Base-by-base conservation (phyloP, 2,329 filamentous ascomycete genomes). In the Elsinoe ampelina region DNA sequence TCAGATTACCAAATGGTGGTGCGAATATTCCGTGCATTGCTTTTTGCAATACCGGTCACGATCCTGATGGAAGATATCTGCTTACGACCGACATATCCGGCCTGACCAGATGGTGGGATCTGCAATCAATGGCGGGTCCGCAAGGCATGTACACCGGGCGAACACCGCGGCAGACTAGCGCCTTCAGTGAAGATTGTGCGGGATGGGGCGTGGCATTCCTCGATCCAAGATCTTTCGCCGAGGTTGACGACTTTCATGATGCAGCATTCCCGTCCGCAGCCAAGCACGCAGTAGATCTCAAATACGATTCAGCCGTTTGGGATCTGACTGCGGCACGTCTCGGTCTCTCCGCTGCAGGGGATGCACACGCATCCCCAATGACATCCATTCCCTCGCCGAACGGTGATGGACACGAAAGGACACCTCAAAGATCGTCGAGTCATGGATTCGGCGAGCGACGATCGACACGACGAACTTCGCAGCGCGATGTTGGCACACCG, bases 31-130 rank as follows among this genome's bases (percentile, higher is more conserved):
- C 82, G 1, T 73, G 72, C 45, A 72, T 85, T 17, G 72, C 75
- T 0, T 84, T 85, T 64, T 74, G 80, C 59, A 83, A 83, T 60
- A 80, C 73, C 36, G 75, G 76, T 13, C 70, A 79, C 39, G 81
- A 83, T 61, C 72, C 75, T 0, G 70, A 75, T 22, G 81, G 78
- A 4, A 70, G 72, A 54, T 83, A 78, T 77, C 74, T 85, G 54
- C 65, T 80, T 26, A 80, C 78, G 55, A 79, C 77, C 10, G 78
- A 80, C 60, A 82, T 85, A 45, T 65, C 72, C 35, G 79, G 80
- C 22, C 67, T 69, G 19, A 70, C 75, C 1, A 65, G 74, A 17
- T 62, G 80, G 5, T 81, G 78, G 77, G 73, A 77, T 51, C 60
- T 73, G 15, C 63, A 68, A 38, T 43, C 12, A 12, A 34, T 52